These are phyloP conservation scores for Alloteropsis semialata DNA, from an alignment of 176 grass and related monocot species.

Conservation along the genomic window DNA sequence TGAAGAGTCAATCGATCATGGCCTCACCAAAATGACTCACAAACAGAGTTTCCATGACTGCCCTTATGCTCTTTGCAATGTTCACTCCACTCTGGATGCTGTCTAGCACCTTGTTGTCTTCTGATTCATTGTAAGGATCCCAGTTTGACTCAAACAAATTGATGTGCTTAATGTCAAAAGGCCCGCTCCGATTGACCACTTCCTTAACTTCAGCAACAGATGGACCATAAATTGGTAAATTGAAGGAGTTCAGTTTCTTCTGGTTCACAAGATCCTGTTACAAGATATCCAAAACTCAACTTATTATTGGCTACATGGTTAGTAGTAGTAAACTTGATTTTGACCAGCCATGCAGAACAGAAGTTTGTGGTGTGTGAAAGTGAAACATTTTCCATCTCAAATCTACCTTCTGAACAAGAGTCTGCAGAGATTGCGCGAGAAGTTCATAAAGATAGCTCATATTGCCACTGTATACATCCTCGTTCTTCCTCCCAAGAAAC, in stretches of 20 bases:
- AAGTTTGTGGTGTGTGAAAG: background rate
- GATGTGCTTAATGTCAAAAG: conserved; percentile 21
- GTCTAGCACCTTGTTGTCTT: background rate
- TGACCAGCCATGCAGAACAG: background rate
- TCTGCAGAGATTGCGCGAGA: background rate
- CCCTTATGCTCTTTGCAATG: background rate
- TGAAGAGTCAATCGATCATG: conserved; percentile 25
- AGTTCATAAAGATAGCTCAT: background rate
- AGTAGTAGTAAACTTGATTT: background rate
- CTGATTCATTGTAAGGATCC: conserved; percentile 12
- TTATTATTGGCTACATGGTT: background rate
- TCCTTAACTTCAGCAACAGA: conserved; percentile 25
- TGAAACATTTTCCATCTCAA: background rate
- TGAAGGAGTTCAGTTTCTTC: conserved; percentile 30
- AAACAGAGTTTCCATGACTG: conserved; percentile 14
- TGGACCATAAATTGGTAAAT: conserved; percentile 33
- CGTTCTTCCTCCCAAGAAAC: conserved; percentile 27
- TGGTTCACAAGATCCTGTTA: conserved; percentile 27
- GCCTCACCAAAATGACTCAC: background rate
- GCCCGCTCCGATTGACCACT: background rate
- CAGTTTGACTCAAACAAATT: conserved; percentile 19
- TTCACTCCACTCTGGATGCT: conserved; percentile 7
- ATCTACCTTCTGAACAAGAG: background rate
- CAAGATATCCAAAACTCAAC: background rate
- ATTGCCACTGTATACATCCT: background rate